Base-by-base conservation (phyloP, 768 basidiomycete species). In the Russula compacta region DNA sequence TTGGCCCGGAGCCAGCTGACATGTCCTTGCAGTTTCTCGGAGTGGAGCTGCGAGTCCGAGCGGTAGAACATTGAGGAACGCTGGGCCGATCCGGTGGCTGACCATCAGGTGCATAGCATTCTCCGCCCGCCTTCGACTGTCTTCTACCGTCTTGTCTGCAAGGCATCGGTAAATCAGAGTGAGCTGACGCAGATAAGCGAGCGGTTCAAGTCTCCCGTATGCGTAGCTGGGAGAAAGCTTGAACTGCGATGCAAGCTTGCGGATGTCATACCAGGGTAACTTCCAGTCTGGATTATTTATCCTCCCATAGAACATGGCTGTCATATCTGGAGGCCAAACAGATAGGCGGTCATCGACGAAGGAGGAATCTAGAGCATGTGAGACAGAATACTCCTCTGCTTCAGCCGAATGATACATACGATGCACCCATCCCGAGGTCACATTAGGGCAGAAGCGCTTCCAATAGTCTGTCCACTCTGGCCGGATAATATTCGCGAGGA, bases 391-490 rank as follows among this genome's bases (percentile, higher is more conserved):
- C 44, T 12, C 38, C 40, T 39, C 48, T 42, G 35, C 32, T 33
- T 35, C 3, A 15, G 29, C 14, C 55, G 43, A 12, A 59, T 62
- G 56, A 32, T 70, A 68, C 67, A 49, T 46, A 65, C 32, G 43
- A 40, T 10, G 73, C 11, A 53, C 78, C 90, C 89, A 89, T 33
- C 72, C 70, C n/a, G 74, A 72, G 65, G 80, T 74, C 32, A 79
- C 78, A 48, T 81, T 79, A 4, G 92, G 89, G 66, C 84, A 83
- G 44, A 92, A 74, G 12, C 92, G 81, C 68, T 87, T 86, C 94
- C 93, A 95, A 69, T 94, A 94, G 72, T 97, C 92, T 6, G 83
- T 83, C 94, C 93, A 95, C 69, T 92, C 92, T 0, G 85, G 83
- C 19, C 89, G 82, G 15, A 90, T 79, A 14, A 81, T 74, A 24